Evolutionary conservation across 2,329 filamentous ascomycete species (phyloP), one percentile per base, ranked within the genome.

Genomic region (Teratosphaeria destructans): DNA sequence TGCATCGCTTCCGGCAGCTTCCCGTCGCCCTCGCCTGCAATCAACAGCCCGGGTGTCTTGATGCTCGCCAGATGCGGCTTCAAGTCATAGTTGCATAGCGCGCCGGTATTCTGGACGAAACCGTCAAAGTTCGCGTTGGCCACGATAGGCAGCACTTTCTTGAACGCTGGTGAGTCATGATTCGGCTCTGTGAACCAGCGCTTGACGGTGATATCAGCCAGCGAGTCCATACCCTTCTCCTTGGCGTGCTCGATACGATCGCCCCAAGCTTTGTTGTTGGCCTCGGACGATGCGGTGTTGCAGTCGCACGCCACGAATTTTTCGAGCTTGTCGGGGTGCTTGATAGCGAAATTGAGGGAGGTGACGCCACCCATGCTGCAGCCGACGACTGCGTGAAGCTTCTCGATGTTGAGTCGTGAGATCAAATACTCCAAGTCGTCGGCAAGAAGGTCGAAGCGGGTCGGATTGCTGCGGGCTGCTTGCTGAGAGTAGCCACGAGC

Each of bases 331-430:
- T 75, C 63, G 0, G 88, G 86, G 66, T 89, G 81, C 49, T 79
- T 79, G 56, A 95, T 81, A 0, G 87, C 86, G 57, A 88, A 85
- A 70, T 87, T 86, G 56, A 94, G 81, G 0, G 86, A 80, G 1
- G 90, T 94, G 2, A 87, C 89, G 57, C 90, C 90, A 63, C 90
- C 90, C 71, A 94, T 84, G 39, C 85, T 89, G 3, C 95, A 90
- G 23, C 90, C 90, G 23, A 94, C 77, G 0, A 93, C 76, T 0
- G 82, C 79, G 37, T 86, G 82, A 0, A 88, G 83, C 67, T 82
- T 81, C 10, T 81, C 78, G 52, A 92, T 85, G 55, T 88, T 83
- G 34, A 95, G 79, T 0, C 86, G 83, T 57, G 85, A 79, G 3
- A 95, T 82, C 0, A 95, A 72, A 0, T 77, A 73, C 43, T 80